phyloP scores from a whole-genome alignment of 768 basidiomycete species.

The Tylopilus felleus region DNA sequence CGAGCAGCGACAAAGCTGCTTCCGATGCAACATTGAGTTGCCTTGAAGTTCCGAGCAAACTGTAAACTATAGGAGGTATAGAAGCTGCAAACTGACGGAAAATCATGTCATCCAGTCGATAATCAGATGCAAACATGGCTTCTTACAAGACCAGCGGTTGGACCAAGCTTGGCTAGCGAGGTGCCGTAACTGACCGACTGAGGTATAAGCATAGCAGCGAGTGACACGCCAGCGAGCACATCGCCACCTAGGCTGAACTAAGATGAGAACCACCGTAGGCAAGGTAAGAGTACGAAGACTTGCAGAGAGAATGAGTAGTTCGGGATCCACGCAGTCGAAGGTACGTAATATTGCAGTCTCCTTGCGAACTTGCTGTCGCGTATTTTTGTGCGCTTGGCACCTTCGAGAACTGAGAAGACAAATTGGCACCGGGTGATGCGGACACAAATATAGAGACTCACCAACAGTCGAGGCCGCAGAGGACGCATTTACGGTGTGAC shows the following conservation, averaged over 20 bases:
- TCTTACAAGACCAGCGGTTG: constrained; percentile 79
- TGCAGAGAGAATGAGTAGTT: constrained; percentile 67
- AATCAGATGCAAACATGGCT: not conserved
- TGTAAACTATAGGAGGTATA: constrained; percentile 85
- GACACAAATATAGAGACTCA: not conserved
- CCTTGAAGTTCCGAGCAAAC: constrained; percentile 80
- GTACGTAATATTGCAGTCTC: constrained; percentile 70
- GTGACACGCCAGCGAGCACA: constrained; percentile 80
- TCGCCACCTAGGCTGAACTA: constrained; percentile 57
- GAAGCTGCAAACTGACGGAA: constrained; percentile 69
- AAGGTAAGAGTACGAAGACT: constrained; percentile 24
- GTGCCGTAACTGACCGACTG: constrained; percentile 91
- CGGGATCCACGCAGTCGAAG: constrained; percentile 77
- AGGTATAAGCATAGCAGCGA: constrained; percentile 81
- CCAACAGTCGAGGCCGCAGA: constrained; percentile 18
- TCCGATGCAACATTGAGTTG: constrained; percentile 87
- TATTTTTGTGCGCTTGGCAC: constrained; percentile 14
- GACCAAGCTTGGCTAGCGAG: constrained; percentile 80
- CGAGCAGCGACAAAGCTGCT: constrained; percentile 79
- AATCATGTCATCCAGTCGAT: not conserved
- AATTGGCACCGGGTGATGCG: not conserved
- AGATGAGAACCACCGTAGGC: not conserved
- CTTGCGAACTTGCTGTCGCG: constrained; percentile 39
- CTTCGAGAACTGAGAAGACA: constrained; percentile 6
- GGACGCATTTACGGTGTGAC: constrained; percentile 18